Evolutionary conservation across 2,329 filamentous ascomycete genomes (phyloP).

Genomic region (Botrytis deweyae): DNA sequence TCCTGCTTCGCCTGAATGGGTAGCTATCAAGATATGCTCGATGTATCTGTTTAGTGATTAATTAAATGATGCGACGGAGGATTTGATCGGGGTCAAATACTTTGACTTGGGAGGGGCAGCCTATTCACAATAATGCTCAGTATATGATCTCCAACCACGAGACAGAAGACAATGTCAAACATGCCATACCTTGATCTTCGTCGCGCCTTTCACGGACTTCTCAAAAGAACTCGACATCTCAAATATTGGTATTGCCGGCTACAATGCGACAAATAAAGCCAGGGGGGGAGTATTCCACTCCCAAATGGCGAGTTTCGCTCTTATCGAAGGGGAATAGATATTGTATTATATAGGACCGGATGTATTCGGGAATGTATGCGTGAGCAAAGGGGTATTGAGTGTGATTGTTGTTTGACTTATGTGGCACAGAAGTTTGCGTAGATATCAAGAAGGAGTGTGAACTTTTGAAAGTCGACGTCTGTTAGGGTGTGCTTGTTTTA

Average conservation of each 20-base stretch:
- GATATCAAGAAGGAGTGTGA: neutral
- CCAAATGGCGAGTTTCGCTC: conserved; percentile 15
- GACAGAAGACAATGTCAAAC: conserved; percentile 17
- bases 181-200: conserved; percentile 82
- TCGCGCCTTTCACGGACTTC: conserved; percentile 98
- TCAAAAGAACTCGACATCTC: conserved; percentile 86
- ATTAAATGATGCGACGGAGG: conserved; percentile 13
- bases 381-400: conserved; percentile 11
- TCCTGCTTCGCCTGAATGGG: conserved; percentile 89
- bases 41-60: conserved; percentile 50
- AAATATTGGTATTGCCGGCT: conserved; percentile 22
- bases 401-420: neutral
- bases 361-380: neutral
- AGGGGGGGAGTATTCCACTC: conserved; percentile 21
- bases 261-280: conserved; percentile 20
- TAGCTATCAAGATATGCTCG: conserved; percentile 94
- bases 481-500: neutral
- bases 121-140: conserved; percentile 46
- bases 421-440: neutral
- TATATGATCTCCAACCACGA: conserved; percentile 11
- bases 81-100: conserved; percentile 50
- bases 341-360: conserved; percentile 4
- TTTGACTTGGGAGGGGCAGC: conserved; percentile 97
- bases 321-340: conserved; percentile 7
- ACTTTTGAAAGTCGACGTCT: neutral